phyloP scores from a whole-genome alignment of 2,329 filamentous ascomycete species.

The Penicillium occitanis region DNA sequence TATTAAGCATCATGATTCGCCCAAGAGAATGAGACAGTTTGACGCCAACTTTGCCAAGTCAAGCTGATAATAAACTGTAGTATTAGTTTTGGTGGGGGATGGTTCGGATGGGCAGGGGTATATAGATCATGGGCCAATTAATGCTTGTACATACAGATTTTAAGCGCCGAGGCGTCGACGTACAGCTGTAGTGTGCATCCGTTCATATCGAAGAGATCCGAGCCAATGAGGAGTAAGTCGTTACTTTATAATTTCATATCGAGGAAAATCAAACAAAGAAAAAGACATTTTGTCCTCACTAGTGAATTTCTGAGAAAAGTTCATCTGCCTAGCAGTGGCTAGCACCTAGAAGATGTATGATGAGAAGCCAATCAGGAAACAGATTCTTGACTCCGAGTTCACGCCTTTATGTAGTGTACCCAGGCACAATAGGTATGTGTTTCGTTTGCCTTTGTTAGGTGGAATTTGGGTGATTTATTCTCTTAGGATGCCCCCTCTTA shows the following conservation, averaged over 20 bases:
- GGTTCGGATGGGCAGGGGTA: constrained; percentile 4
- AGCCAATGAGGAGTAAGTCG: background rate
- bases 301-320: background rate
- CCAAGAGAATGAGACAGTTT: constrained; percentile 4
- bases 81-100: constrained; percentile 4
- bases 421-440: background rate
- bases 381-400: background rate
- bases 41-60: background rate
- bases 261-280: constrained; percentile 3
- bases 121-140: constrained; percentile 10
- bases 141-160: background rate
- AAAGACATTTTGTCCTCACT: background rate
- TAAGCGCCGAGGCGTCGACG: constrained; percentile 18
- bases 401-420: background rate
- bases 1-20: constrained; percentile 4
- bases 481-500: background rate
- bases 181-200: constrained; percentile 7
- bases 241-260: background rate
- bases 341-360: background rate
- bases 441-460: background rate
- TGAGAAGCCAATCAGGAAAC: background rate
- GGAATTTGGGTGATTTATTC: background rate
- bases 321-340: background rate
- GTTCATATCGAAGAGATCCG: background rate
- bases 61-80: background rate